Evolutionary conservation across 108 stramenopile species (phyloP).

Genomic region (Chaetoceros tenuissimus): DNA sequence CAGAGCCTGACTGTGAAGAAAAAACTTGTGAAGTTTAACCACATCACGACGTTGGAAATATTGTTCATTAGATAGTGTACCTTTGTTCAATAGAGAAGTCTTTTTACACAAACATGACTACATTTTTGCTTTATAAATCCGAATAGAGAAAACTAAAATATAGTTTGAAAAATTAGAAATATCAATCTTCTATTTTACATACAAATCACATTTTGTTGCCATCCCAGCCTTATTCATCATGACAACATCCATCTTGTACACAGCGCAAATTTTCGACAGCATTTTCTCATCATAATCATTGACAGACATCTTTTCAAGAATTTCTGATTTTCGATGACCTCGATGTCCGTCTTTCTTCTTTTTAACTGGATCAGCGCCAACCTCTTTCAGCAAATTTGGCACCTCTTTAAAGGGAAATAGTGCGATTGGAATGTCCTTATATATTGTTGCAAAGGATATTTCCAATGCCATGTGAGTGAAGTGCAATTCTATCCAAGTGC

Average conservation of each 20-base stretch:
- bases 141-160: too few species aligned
- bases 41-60: too few species aligned
- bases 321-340: background rate
- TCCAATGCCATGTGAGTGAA: background rate
- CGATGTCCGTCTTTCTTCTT: background rate
- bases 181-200: too few species aligned
- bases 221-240: background rate
- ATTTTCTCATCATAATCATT: background rate
- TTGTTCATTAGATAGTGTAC: too few species aligned
- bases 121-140: too few species aligned
- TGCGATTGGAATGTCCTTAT: background rate
- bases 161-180: too few species aligned
- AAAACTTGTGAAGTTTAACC: constrained; percentile 43
- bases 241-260: background rate
- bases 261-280: background rate
- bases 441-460: background rate
- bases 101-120: too few species aligned
- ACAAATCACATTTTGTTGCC: background rate
- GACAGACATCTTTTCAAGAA: background rate
- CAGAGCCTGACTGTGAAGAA: constrained; percentile 37
- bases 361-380: background rate
- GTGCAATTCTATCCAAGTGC: background rate
- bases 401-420: background rate
- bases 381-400: background rate
- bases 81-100: too few species aligned